phyloP scores from a whole-genome alignment of 768 basidiomycete genomes.

The Xerocomellus intermedius region DNA sequence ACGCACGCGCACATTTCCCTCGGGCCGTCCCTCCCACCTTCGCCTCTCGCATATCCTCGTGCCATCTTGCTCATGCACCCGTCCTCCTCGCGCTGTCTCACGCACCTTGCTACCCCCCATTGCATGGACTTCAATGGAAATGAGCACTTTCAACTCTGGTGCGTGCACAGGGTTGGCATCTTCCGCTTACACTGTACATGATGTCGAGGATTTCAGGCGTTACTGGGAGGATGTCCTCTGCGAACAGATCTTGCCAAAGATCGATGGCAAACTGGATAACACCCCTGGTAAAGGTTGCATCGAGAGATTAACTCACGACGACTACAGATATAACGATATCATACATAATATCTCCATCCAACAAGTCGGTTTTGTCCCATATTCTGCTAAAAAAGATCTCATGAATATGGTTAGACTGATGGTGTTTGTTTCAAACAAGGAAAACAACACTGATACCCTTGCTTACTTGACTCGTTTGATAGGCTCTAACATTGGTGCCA shows the following conservation, averaged over 20 bases:
- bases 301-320: conserved; percentile 42
- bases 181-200: neutral
- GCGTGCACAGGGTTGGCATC: neutral
- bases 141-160: conserved; percentile 43
- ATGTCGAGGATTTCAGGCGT: conserved; percentile 28
- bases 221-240: conserved; percentile 41
- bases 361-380: conserved; percentile 29
- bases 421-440: conserved; percentile 42
- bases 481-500: conserved; percentile 33
- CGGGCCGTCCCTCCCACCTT: too few relatives aligned
- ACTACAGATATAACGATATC: conserved; percentile 31
- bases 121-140: conserved; percentile 43
- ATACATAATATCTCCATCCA: conserved; percentile 35
- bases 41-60: too few relatives aligned
- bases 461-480: conserved; percentile 35
- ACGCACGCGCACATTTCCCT: too few relatives aligned
- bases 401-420: conserved; percentile 29
- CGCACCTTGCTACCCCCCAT: too few relatives aligned
- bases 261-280: conserved; percentile 40
- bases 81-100: too few relatives aligned
- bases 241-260: conserved; percentile 28
- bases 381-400: neutral
- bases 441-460: conserved; percentile 38
- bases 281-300: conserved; percentile 39
- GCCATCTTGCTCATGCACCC: too few relatives aligned